Conservation (phyloP, 2,329 filamentous ascomycete species). For the Alternaria sp. region DNA sequence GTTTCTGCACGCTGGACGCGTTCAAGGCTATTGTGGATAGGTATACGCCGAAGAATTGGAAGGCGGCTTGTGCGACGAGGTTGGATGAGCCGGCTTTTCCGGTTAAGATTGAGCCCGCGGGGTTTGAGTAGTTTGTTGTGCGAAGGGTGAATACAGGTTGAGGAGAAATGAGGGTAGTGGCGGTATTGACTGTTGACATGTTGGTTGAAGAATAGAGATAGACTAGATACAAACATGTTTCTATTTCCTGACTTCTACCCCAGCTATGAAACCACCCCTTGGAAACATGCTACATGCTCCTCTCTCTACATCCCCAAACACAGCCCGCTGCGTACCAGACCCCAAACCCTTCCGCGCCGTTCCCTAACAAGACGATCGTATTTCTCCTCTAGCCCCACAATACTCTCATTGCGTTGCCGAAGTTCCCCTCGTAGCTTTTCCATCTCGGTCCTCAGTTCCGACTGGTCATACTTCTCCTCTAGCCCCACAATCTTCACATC, state of each 20-base stretch:
- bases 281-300: accelerated
- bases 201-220: not conserved
- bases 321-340: not conserved
- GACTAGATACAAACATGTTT: not conserved
- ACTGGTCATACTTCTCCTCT: not conserved
- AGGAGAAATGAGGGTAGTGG: not conserved
- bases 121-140: conserved; percentile 25
- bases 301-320: not conserved
- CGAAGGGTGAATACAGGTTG: not conserved
- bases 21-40: conserved; percentile 94
- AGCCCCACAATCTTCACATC: not conserved
- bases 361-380: not conserved
- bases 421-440: no score
- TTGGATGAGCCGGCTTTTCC: conserved; percentile 62
- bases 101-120: conserved; percentile 44
- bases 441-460: no score
- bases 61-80: conserved; percentile 62
- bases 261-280: not conserved
- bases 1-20: conserved; percentile 89
- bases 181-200: no score
- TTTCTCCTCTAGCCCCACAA: no score
- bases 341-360: not conserved
- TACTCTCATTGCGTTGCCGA: no score
- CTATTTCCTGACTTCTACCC: not conserved
- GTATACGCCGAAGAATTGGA: conserved; percentile 84